phyloP scores from a whole-genome alignment of 2,329 filamentous ascomycete species.

The Tolypocladium ovalisporum region DNA sequence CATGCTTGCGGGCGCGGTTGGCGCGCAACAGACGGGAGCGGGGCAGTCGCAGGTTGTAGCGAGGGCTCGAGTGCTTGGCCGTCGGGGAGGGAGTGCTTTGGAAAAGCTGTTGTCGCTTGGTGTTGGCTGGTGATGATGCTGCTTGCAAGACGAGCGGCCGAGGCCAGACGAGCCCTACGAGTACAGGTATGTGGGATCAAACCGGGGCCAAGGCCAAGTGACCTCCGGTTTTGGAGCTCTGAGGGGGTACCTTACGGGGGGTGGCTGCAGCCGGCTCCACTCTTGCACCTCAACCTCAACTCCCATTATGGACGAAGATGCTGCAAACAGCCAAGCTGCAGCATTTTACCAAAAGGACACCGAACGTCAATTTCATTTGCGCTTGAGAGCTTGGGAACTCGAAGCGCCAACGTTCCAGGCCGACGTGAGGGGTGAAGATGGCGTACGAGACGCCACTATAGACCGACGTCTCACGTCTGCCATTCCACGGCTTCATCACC shows the following conservation, averaged over 20 bases:
- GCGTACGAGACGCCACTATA: too few relatives aligned
- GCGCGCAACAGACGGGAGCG: neutral
- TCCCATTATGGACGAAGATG: neutral
- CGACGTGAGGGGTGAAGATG: too few relatives aligned
- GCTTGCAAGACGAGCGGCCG: neutral
- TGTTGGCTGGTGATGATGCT: neutral
- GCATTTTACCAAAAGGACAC: neutral
- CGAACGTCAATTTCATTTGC: neutral
- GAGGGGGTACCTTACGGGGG: neutral
- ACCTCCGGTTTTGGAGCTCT: neutral
- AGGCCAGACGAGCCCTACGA: too few relatives aligned
- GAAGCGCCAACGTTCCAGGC: too few relatives aligned
- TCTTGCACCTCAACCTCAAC: neutral
- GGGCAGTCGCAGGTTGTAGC: neutral
- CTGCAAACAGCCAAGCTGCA: neutral
- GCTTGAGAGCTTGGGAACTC: neutral
- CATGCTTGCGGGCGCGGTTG: slow-evolving; percentile 15
- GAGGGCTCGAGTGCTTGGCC: neutral
- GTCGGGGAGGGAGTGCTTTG: neutral
- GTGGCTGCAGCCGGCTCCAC: neutral
- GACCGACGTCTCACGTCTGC: too few relatives aligned
- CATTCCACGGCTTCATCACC: too few relatives aligned
- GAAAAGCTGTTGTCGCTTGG: neutral
- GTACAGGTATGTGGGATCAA: neutral
- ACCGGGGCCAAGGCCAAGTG: neutral